Conservation (phyloP, 192 early-diverging fungal species). For the Phycomyces blakesleeanus region DNA sequence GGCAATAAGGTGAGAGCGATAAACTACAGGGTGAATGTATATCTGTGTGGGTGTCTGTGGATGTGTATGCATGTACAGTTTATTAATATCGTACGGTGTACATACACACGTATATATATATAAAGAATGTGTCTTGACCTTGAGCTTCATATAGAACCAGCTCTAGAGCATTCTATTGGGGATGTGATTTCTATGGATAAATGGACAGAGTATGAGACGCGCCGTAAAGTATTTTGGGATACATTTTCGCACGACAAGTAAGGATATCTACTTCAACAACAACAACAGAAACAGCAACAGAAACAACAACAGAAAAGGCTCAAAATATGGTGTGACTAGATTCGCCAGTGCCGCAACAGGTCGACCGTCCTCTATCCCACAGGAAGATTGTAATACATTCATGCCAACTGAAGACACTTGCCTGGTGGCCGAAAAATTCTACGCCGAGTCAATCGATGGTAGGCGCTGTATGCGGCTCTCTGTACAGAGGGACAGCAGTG, state of each 20-base stretch:
- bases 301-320: neutral
- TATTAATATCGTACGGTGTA: neutral
- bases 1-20: neutral
- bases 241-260: constrained; percentile 45
- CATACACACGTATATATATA: neutral
- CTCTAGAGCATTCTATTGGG: constrained; percentile 2
- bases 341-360: constrained; percentile 41
- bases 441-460: neutral
- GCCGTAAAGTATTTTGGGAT: constrained; percentile 50
- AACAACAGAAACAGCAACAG: neutral
- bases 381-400: constrained; percentile 45
- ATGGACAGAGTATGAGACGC: constrained; percentile 44
- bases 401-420: constrained; percentile 32
- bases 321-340: neutral
- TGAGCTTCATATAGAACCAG: constrained; percentile 45
- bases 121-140: constrained; percentile 47
- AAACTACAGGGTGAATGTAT: neutral
- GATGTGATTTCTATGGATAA: constrained; percentile 19
- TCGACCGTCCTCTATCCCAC: constrained; percentile 44
- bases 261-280: neutral
- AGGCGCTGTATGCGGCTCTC: neutral
- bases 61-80: neutral
- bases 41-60: no score
- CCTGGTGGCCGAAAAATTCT: neutral
- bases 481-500: neutral